Percentiles rank a stretch among this genome's conserved stretches.
Evolutionary conservation across 176 grass and related monocot genomes (phyloP).

Genomic region (Cenchrus purpureus): DNA sequence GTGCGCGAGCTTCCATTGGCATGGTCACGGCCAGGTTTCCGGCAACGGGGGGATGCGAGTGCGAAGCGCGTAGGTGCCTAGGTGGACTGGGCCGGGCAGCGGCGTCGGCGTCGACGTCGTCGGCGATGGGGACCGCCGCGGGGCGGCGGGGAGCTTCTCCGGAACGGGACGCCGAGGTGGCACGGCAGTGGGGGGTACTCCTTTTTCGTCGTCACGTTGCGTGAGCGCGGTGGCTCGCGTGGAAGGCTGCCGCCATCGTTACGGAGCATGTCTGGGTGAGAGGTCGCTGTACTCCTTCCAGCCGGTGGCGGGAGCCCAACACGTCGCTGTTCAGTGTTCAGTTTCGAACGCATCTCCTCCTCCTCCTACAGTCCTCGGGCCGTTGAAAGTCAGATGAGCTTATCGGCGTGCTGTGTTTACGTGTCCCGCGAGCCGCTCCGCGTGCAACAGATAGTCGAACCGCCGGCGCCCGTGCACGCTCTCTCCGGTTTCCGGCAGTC

Average conservation of each 20-base stretch:
- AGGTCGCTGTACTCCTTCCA: not conserved
- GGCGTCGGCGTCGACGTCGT: constrained; percentile 41
- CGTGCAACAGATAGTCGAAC: constrained; percentile 10
- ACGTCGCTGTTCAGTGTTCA: constrained; percentile 22
- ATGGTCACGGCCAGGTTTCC: not conserved
- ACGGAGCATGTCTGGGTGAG: not conserved
- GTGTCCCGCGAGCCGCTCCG: constrained; percentile 22
- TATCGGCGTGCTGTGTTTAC: constrained; percentile 27
- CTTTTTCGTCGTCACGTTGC: constrained; percentile 33
- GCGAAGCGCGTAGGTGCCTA: not conserved
- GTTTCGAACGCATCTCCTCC: constrained; percentile 18
- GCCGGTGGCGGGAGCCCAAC: not conserved
- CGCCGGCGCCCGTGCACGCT: not conserved
- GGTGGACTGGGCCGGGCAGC: too few species aligned
- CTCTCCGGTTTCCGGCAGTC: not conserved
- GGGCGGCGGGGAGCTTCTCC: constrained; percentile 16
- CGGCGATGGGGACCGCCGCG: not conserved
- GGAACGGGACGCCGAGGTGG: constrained; percentile 40
- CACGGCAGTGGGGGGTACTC: not conserved
- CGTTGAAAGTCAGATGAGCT: constrained; percentile 34
- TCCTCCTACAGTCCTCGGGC: not conserved
- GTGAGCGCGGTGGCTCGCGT: not conserved
- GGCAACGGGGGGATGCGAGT: not conserved
- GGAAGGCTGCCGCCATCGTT: not conserved
- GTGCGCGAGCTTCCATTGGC: constrained; percentile 21